A percentile compares a stretch with the other conserved stretches of the same genome.
These are phyloP conservation scores for Eucommia ulmoides DNA, from an alignment of 257 asterid genomes.

Conservation along the genomic window DNA sequence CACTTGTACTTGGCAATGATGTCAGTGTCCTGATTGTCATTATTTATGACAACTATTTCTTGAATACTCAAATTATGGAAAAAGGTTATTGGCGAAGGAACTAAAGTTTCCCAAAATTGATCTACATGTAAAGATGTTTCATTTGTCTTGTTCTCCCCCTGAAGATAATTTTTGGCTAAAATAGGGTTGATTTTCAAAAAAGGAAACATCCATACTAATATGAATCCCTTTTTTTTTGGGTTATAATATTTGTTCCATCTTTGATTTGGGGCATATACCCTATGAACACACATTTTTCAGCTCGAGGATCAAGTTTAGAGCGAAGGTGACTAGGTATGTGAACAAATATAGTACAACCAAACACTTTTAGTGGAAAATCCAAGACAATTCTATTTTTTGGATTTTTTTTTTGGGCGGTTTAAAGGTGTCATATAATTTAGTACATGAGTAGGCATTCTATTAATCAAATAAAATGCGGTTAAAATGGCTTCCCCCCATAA, in stretches of 20 bases:
- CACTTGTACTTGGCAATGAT: neutral
- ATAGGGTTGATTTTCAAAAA: neutral
- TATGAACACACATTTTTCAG: neutral
- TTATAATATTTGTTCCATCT: neutral
- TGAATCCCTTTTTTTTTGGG: neutral
- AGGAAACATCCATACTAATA: neutral
- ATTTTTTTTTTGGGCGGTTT: neutral
- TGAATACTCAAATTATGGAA: too few relatives aligned
- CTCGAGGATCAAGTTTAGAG: neutral
- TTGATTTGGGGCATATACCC: neutral
- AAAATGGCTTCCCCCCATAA: neutral
- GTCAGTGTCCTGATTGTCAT: too few relatives aligned
- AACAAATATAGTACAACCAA: neutral
- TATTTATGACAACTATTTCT: too few relatives aligned
- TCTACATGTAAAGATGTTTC: too few relatives aligned
- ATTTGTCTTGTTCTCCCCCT: neutral
- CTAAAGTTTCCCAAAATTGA: neutral
- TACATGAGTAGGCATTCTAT: neutral
- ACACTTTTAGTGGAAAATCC: neutral
- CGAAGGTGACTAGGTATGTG: neutral
- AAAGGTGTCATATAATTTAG: neutral
- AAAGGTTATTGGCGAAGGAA: neutral
- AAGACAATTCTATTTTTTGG: neutral
- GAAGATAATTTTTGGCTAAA: neutral
- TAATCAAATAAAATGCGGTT: neutral